Percentiles rank a stretch among this genome's conserved stretches.
Evolutionary conservation across 768 basidiomycete genomes (phyloP).

Genomic region (Lactarius deliciosus): DNA sequence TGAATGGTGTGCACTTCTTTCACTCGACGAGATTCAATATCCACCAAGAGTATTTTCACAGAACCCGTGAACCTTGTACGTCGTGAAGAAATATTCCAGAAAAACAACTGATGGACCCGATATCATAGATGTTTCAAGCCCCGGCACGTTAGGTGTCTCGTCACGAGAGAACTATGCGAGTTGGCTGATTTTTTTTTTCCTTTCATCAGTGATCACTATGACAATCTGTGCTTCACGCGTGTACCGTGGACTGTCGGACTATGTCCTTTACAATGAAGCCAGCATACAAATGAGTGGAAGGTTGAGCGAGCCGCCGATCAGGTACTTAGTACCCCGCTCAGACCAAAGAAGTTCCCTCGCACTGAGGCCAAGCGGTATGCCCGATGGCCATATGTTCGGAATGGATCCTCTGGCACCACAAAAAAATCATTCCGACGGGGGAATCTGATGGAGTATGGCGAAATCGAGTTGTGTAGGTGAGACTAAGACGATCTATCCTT

Average conservation of each 20-base stretch:
- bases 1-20: conserved; percentile 3
- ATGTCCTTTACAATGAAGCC: neutral
- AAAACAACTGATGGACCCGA: neutral
- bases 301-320: neutral
- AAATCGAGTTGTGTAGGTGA: neutral
- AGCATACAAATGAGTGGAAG: neutral
- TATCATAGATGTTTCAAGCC: conserved; percentile 11
- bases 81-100: neutral
- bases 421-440: too few species aligned
- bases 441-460: neutral
- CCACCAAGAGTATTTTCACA: neutral
- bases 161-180: neutral
- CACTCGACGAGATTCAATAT: neutral
- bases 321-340: neutral
- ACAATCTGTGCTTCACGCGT: conserved; percentile 7
- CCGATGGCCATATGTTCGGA: neutral
- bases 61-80: conserved; percentile 7
- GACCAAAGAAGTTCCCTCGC: neutral
- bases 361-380: neutral
- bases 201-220: conserved; percentile 1
- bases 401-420: neutral
- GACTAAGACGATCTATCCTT: too few species aligned
- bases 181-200: neutral
- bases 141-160: conserved; percentile 1
- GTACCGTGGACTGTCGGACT: conserved; percentile 4